Conservation (phyloP, 2,329 filamentous ascomycete species). For the Stachybotrys chartarum region DNA sequence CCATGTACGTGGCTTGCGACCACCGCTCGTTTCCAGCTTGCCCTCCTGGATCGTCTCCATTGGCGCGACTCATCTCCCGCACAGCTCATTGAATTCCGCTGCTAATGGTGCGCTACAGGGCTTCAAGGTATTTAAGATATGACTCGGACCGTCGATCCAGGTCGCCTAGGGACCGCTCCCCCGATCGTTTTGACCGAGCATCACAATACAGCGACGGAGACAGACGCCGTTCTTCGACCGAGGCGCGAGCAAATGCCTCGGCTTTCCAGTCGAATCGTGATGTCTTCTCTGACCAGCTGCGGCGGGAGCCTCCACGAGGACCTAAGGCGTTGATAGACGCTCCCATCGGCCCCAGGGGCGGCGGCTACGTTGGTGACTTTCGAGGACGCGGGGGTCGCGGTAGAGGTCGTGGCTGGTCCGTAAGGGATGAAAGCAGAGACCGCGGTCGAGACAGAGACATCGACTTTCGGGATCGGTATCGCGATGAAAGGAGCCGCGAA, state of each 20-base stretch:
- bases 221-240: constrained; percentile 59
- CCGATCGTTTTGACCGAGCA: constrained; percentile 53
- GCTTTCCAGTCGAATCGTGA: constrained; percentile 56
- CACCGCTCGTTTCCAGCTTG: neutral
- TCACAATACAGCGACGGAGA: constrained; percentile 57
- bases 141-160: constrained; percentile 57
- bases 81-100: neutral
- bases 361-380: constrained; percentile 59
- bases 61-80: neutral
- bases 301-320: constrained; percentile 69
- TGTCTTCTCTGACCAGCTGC: constrained; percentile 45
- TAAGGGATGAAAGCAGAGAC: constrained; percentile 55
- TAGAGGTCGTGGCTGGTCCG: constrained; percentile 49
- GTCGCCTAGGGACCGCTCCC: constrained; percentile 62
- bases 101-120: constrained; percentile 26
- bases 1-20: neutral
- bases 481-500: constrained; percentile 54
- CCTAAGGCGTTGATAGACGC: constrained; percentile 72
- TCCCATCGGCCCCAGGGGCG: constrained; percentile 60
- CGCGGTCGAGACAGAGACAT: constrained; percentile 52
- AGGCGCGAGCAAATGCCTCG: constrained; percentile 47
- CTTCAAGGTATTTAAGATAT: constrained; percentile 52
- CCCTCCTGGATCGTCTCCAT: too few species aligned
- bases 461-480: constrained; percentile 52
- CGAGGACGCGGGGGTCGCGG: constrained; percentile 40